A percentile compares a stretch with the other conserved stretches of the same genome.
phyloP scores from a whole-genome alignment of 2,329 filamentous ascomycete genomes.

The Oidium heveae region DNA sequence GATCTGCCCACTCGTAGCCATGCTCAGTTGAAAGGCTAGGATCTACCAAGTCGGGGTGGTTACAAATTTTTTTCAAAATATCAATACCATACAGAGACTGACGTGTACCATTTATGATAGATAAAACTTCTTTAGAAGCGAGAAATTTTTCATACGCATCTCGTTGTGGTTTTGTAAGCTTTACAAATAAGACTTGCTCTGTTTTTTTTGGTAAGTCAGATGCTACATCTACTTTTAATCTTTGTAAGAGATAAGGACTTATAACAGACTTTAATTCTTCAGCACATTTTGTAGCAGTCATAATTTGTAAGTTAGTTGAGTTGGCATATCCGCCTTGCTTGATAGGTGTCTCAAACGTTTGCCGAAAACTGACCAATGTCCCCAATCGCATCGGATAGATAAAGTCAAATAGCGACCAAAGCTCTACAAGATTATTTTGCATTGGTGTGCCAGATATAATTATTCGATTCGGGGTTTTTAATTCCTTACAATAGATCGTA shows the following conservation, averaged over 20 bases:
- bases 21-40: slow-evolving; percentile 27
- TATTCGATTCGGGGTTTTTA: slow-evolving; percentile 69
- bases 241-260: slow-evolving; percentile 73
- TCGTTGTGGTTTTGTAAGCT: slow-evolving; percentile 56
- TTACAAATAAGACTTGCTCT: slow-evolving; percentile 90
- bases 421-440: slow-evolving; percentile 83
- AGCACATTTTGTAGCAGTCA: slow-evolving; percentile 84
- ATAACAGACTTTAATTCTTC: slow-evolving; percentile 86
- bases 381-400: slow-evolving; percentile 90
- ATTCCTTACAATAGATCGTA: slow-evolving; percentile 82
- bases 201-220: slow-evolving; percentile 86
- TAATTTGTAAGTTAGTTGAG: slow-evolving; percentile 76
- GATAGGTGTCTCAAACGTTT: slow-evolving; percentile 85
- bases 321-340: slow-evolving; percentile 84
- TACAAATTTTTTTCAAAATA: slow-evolving; percentile 84
- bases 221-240: slow-evolving; percentile 82
- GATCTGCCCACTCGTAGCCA: slow-evolving; percentile 53
- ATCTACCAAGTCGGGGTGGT: slow-evolving; percentile 75
- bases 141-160: slow-evolving; percentile 63
- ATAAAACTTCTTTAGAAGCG: slow-evolving; percentile 59
- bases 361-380: slow-evolving; percentile 70
- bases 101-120: slow-evolving; percentile 47
- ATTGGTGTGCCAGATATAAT: slow-evolving; percentile 93
- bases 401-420: slow-evolving; percentile 97
- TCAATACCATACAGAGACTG: slow-evolving; percentile 80